A percentile compares a stretch with the other conserved stretches of the same genome.
phyloP scores from a whole-genome alignment of 2,329 filamentous ascomycete genomes.

The Ophiostoma sp. region DNA sequence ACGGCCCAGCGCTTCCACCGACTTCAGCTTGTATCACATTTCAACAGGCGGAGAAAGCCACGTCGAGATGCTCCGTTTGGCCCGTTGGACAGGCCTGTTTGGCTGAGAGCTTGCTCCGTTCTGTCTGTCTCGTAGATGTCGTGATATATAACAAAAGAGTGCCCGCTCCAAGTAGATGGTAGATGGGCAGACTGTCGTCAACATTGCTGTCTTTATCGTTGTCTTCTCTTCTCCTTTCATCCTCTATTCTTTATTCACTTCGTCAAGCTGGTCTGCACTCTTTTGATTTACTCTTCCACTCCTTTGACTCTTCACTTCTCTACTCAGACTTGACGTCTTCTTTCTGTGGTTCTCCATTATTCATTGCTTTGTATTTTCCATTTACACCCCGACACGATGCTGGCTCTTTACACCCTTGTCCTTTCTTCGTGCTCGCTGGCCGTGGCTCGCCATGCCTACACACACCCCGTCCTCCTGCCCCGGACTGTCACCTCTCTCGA shows the following conservation, averaged over 20 bases:
- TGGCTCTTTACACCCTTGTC: constrained; percentile 28
- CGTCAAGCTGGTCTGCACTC: constrained; percentile 12
- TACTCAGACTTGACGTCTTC: background rate
- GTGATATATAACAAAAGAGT: background rate
- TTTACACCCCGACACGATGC: constrained; percentile 28
- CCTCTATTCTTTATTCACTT: background rate
- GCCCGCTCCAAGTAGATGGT: background rate
- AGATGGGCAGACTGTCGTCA: background rate
- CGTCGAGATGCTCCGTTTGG: background rate
- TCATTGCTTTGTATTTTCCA: background rate
- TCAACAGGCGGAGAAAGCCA: background rate
- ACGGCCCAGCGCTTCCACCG: background rate
- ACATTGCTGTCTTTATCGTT: background rate
- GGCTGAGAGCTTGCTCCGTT: background rate
- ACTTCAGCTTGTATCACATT: background rate
- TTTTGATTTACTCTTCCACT: constrained; percentile 23
- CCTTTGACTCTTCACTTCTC: constrained; percentile 23
- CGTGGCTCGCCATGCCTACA: constrained; percentile 5
- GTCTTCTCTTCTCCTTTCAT: background rate
- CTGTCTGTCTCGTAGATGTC: background rate
- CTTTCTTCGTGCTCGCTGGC: constrained; percentile 3
- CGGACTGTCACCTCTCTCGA: constrained; percentile 41
- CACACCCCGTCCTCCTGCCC: constrained; percentile 20
- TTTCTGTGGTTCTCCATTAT: background rate
- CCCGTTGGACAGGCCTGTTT: background rate